These are phyloP conservation scores for Verticillium isaacii DNA, from an alignment of 2,329 filamentous ascomycete genomes.

Conservation along the genomic window DNA sequence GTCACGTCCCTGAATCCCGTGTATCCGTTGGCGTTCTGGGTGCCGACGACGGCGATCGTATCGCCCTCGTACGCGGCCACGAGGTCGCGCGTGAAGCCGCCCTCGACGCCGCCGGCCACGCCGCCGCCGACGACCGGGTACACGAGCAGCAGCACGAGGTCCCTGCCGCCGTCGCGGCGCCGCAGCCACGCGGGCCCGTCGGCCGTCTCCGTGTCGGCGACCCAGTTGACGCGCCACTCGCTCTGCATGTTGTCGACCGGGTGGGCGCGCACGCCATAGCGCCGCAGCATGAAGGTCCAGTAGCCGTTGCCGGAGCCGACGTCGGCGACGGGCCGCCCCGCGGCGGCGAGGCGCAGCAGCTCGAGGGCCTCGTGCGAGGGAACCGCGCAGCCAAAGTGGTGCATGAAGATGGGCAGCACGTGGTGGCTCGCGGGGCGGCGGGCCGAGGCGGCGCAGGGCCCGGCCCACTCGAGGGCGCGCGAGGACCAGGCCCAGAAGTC, in stretches of 20 bases:
- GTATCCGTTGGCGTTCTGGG: slow-evolving; percentile 70
- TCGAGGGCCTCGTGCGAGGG: slow-evolving; percentile 63
- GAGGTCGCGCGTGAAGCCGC: slow-evolving; percentile 59
- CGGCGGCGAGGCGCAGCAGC: slow-evolving; percentile 52
- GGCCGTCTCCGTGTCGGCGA: slow-evolving; percentile 57
- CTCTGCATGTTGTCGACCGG: slow-evolving; percentile 65
- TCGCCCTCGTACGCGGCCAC: slow-evolving; percentile 58
- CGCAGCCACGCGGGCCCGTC: slow-evolving; percentile 58
- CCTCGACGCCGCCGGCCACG: slow-evolving; percentile 58
- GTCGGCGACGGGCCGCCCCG: slow-evolving; percentile 53
- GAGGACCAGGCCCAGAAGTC: slow-evolving; percentile 64
- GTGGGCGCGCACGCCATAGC: slow-evolving; percentile 47
- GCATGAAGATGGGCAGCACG: slow-evolving; percentile 68
- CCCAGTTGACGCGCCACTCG: slow-evolving; percentile 65
- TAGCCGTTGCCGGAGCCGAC: slow-evolving; percentile 71
- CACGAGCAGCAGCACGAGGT: slow-evolving; percentile 62
- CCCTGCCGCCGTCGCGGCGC: slow-evolving; percentile 40
- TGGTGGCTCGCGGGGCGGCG: slow-evolving; percentile 57
- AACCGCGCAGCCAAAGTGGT: slow-evolving; percentile 72
- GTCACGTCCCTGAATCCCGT: slow-evolving; percentile 61
- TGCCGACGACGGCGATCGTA: slow-evolving; percentile 66
- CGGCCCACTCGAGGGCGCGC: slow-evolving; percentile 60
- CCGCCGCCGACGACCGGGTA: slow-evolving; percentile 66
- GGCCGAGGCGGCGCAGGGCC: slow-evolving; percentile 49
- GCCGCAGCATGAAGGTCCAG: slow-evolving; percentile 67